These are phyloP conservation scores for Beauveria sp. DNA, from an alignment of 2,329 filamentous ascomycete genomes.

Conservation along the genomic window DNA sequence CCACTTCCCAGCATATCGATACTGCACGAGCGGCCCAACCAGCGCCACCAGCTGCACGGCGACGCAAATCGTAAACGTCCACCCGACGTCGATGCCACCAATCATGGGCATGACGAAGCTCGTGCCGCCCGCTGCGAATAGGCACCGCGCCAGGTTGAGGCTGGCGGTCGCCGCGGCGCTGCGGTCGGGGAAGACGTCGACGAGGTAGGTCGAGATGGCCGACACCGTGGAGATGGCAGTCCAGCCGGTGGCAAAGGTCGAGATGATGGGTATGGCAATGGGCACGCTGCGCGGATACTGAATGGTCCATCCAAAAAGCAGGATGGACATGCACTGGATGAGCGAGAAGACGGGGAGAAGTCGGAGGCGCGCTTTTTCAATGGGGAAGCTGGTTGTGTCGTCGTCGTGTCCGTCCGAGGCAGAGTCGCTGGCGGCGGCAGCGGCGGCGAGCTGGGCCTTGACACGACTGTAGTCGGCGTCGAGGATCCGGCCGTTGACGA, in stretches of 20 bases:
- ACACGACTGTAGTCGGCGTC: constrained; percentile 41
- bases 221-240: constrained; percentile 40
- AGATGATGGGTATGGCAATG: constrained; percentile 41
- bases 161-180: constrained; percentile 45
- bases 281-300: constrained; percentile 33
- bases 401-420: constrained; percentile 3
- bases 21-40: constrained; percentile 36
- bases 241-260: constrained; percentile 45
- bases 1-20: constrained; percentile 31
- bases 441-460: constrained; percentile 17
- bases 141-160: constrained; percentile 44
- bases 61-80: constrained; percentile 38
- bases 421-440: not conserved
- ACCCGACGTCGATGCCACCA: constrained; percentile 35
- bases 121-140: constrained; percentile 43
- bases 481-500: constrained; percentile 43
- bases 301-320: constrained; percentile 47
- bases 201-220: constrained; percentile 42
- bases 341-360: constrained; percentile 36
- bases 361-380: constrained; percentile 44
- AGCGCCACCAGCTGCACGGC: constrained; percentile 36
- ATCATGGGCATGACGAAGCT: constrained; percentile 43
- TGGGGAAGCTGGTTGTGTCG: constrained; percentile 28
- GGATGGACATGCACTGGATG: constrained; percentile 36
- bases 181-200: constrained; percentile 42